Base-by-base conservation (phyloP, 805 yeast genomes). In the Starmera quercuum region DNA sequence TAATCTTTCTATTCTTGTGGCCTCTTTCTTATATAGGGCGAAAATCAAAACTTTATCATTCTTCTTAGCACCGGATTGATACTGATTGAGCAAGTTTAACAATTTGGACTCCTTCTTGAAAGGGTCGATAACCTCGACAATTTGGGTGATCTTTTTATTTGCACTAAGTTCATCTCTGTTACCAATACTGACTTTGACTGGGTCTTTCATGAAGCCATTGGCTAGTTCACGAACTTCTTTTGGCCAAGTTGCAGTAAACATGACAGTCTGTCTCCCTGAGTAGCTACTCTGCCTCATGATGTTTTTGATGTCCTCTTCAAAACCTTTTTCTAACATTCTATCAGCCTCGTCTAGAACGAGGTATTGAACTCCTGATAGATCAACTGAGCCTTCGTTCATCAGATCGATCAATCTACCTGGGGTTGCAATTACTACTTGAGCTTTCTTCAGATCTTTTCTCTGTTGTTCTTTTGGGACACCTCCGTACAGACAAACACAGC, bases 211-310 rank as follows among this genome's bases (percentile, higher is more conserved):
- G 61, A 82, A 92, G 6, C 82, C 73, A 14, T 77, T 54, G 7
- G 98, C 98, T 42, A 92, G 70, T 43, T 86, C 94, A 54, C 97
- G 79, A 23, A 92, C 97, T 63, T 90, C 95, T 49, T 83, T 84
- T n/a, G 99, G 99, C 98, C 98, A 92, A 1, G 99, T 92, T n/a
- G 99, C 99, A 8, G 98, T 90, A 63, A 92, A 92, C 97, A 92
- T 92, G 43, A 92, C 69, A 0, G 98, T 92, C 61, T 90, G 97
- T 64, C 97, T 69, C 18, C 59, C 55, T 4, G 51, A 33, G 21
- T 61, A 52, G 17, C 72, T 65, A 12, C 85, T 70, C 37, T 67
- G 64, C 30, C 80, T 73, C 54, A 92, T 76, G 44, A 92, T 86
- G 42, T 71, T 68, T 56, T 83, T 86, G 54, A 92, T 90, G 60